Base-by-base conservation (phyloP, 2,329 filamentous ascomycete genomes). In the Chaetomiaceae sp. region DNA sequence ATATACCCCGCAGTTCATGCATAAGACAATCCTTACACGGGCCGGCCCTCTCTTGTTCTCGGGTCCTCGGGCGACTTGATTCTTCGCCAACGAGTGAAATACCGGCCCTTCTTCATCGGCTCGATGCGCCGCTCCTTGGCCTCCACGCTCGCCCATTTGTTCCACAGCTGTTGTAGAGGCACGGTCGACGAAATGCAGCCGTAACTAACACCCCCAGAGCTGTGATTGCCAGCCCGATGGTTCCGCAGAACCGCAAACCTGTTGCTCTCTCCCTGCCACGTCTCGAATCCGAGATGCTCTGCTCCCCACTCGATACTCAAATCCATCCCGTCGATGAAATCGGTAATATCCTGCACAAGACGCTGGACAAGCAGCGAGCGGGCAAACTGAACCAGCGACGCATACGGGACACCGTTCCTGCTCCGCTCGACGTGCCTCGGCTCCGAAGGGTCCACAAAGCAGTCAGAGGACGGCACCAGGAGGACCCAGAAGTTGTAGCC, bases 311-410 rank as follows among this genome's bases (percentile, higher is more conserved):
- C 48, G 6, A 40, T 16, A 5, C 39, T 35, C 4, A 44, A 25
- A 10, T 44, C 25, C 40, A 50, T 50, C 5, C 48, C 48, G 14
- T 50, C 48, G 13, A 50, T 39, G 3, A 50, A 25, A 23, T 50
- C 40, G 8, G 23, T 19, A 14, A 44, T 23, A 27, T 50, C 41
- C 19, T 23, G 17, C 5, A 7, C 2, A 13, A 39, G 10, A 25
- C 44, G 40, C 41, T 44, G 48, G 14, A 50, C 6, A 1, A 50
- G 34, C 5, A 50, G 13, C 6, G 40, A 44, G 10, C 41, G 48
- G 9, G 41, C 25, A 34, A 44, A 50, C 10, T 44, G 41, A n/a
- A 25, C 35, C 33, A 50, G n/a, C 4, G 48, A 39, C 9, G 48
- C 40, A 25, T 44, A 50, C 4, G 48, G 48, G 5, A 50, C 48